Evolutionary conservation across 306 rosid species (phyloP).

Genomic region (Benincasa hispida): DNA sequence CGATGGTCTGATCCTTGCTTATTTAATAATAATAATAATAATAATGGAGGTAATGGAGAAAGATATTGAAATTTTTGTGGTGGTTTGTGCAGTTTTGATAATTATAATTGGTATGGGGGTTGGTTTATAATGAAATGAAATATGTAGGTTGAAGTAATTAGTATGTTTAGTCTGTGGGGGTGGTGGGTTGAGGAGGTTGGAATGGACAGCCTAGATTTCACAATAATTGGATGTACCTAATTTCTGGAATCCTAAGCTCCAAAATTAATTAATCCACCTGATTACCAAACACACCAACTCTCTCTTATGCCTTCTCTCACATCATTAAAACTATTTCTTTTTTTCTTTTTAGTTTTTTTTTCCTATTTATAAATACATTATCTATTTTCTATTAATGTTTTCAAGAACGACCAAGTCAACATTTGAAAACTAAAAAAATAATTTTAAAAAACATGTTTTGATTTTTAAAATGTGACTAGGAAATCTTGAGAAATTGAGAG

Average conservation of each 20-base stretch:
- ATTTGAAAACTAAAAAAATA: no score
- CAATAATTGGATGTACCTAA: not conserved
- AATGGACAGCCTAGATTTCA: conserved; percentile 2
- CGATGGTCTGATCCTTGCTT: no score
- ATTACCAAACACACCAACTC: not conserved
- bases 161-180: not conserved
- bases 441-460: no score
- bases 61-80: not conserved
- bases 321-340: no score
- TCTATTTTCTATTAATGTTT: no score
- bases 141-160: not conserved
- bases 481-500: no score
- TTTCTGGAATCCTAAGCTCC: not conserved
- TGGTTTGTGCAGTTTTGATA: not conserved
- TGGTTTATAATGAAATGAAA: not conserved
- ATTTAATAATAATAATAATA: no score
- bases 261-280: not conserved
- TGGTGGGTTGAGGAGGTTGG: not conserved
- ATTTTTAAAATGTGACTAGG: no score
- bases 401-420: no score
- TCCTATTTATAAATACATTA: no score
- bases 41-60: not conserved
- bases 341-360: no score
- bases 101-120: not conserved
- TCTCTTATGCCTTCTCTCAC: not conserved